phyloP scores from a whole-genome alignment of 768 basidiomycete species.

The Pleurotus giganteus region DNA sequence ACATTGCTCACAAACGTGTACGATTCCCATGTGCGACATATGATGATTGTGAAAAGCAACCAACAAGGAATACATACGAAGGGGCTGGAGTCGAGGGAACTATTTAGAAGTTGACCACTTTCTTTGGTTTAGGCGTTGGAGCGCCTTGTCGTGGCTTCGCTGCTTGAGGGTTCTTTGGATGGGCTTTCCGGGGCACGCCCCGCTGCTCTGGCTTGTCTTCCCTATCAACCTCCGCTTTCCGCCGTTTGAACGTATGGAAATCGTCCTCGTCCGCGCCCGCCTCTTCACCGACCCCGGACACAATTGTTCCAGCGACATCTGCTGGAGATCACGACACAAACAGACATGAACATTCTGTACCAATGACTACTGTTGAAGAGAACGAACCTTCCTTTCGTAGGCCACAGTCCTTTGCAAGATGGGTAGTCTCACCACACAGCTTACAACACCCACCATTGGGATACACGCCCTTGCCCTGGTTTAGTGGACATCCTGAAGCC shows the following conservation, averaged over 20 bases:
- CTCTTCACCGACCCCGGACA: slow-evolving; percentile 41
- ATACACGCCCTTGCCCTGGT: slow-evolving; percentile 79
- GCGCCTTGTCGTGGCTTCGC: background rate
- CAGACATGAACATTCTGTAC: background rate
- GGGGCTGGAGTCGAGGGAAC: background rate
- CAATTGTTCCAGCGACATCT: background rate
- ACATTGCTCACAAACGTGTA: no score
- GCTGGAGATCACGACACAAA: background rate
- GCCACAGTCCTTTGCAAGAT: slow-evolving; percentile 82
- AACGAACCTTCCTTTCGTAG: slow-evolving; percentile 56
- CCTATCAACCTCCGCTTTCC: slow-evolving; percentile 54
- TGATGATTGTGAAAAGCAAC: no score
- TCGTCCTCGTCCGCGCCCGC: slow-evolving; percentile 94
- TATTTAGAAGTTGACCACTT: slow-evolving; percentile 6
- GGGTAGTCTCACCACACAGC: slow-evolving; percentile 80
- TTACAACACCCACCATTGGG: slow-evolving; percentile 91
- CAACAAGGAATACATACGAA: background rate
- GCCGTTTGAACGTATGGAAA: slow-evolving; percentile 79
- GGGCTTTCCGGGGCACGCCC: background rate
- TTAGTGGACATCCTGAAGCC: slow-evolving; percentile 79
- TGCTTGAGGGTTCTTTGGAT: background rate
- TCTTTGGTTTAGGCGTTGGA: background rate
- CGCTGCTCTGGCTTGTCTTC: slow-evolving; percentile 48
- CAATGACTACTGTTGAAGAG: no score
- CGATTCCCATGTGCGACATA: background rate